Conservation (phyloP, 257 asterid genomes). For the Scutellaria baicalensis region DNA sequence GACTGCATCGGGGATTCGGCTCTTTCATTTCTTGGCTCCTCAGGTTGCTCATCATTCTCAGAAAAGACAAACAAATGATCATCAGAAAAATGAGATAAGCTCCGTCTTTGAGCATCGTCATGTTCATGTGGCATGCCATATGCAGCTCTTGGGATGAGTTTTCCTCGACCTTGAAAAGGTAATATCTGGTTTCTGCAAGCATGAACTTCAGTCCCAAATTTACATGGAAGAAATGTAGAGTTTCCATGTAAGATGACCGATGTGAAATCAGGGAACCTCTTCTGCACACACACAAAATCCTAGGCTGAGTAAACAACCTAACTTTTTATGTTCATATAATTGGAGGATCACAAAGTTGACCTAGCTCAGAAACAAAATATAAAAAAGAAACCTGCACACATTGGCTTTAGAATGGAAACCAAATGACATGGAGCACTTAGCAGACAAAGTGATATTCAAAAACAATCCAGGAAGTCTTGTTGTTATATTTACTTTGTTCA, state of each 20-base stretch:
- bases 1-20: constrained; percentile 25
- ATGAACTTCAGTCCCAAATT: constrained; percentile 20
- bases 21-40: constrained; percentile 21
- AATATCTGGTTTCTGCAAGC: constrained; percentile 15
- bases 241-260: constrained; percentile 25
- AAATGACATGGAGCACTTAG: background rate
- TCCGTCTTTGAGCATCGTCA: constrained; percentile 31
- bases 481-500: background rate
- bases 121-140: constrained; percentile 34
- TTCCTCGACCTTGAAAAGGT: constrained; percentile 21
- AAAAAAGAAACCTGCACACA: background rate
- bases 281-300: constrained; percentile 30
- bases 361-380: background rate
- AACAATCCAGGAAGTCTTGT: background rate
- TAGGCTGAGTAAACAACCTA: constrained; percentile 1
- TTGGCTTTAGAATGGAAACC: background rate
- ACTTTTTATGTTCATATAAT: background rate
- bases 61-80: constrained; percentile 28
- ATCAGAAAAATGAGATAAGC: constrained; percentile 25
- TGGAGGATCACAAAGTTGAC: background rate
- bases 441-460: background rate
- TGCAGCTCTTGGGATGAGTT: constrained; percentile 25
- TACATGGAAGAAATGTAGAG: constrained; percentile 22
- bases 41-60: constrained; percentile 12
- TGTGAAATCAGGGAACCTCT: constrained; percentile 27